Evolutionary conservation across 2,329 filamentous ascomycete species (phyloP), one percentile per base, ranked within the genome.

Genomic region (Xylariaceae sp.): DNA sequence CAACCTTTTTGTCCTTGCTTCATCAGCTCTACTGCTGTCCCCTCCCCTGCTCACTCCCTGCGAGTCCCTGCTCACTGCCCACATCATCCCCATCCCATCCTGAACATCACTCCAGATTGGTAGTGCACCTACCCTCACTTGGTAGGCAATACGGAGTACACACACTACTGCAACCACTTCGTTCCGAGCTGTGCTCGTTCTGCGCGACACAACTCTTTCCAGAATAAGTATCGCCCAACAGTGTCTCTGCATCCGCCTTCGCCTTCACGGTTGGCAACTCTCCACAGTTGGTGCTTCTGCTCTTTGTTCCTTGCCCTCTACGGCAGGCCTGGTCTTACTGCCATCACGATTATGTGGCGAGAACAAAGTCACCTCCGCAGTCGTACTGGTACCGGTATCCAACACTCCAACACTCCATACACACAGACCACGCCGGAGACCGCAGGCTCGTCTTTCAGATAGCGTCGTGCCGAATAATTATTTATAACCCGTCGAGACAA

Each of bases 101-200:
- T 51, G 45, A 56, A 30, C 56, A 59, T 59, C 52, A 56, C 9
- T 30, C 23, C 23, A 30, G 23, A 30, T 30, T 5, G 18, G 10
- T 30, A n/a, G 10, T 45, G 42, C 13, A 45, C 17, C 17, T 18
- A 18, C 42, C 13, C 13, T 45, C 13, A n/a, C 42, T 45, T 45
- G n/a, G 42, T 45, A n/a, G 9, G 9, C 37, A 42, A 50, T 23
- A 50, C 18, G 1, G 23, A 30, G n/a, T 17, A 4, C 18, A 17
- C 49, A 17, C 56, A 54, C 53, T 61, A 53, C 56, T 61, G 56
- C 56, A 56, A 56, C 49, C 50, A 59, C 53, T 56, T 53, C 39
- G 34, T 56, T 51, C 45, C 51, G 42, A 39, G 48, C 37, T 35
- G 47, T 53, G 34, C 55, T 56, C 23, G 53, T 34, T 15, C 11